Evolutionary conservation across 306 rosid species (phyloP), one percentile per base, ranked within the genome.

Genomic region (Adenanthera pavonina): DNA sequence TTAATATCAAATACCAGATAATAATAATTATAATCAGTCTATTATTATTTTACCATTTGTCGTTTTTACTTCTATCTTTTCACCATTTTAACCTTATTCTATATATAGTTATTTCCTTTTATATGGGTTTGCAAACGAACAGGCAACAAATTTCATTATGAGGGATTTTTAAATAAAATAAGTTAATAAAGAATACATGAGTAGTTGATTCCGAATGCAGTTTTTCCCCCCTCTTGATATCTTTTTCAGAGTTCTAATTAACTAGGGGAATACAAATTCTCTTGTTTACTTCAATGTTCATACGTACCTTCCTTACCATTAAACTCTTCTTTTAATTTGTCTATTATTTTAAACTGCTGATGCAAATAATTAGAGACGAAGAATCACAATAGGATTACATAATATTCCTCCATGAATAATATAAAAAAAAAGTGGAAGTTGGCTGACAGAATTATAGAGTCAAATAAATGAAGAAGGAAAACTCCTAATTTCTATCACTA

Each of bases 1-100:
- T n/a, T n/a, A 88, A 81, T 79, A 85, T 80, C 85, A 77, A 77
- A 81, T 75, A 76, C 75, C 51, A 77, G 83, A 82, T n/a, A n/a
- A n/a, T n/a, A 82, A 79, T 43, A 17, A n/a, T 3, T 36, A 7
- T 7, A 35, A 64, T 10, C 2, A 62, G 8, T 56, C 7, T 68
- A 59, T 79, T 61, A 40, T 78, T 75, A 48, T 60, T 78, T 82
- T 83, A 86, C 82, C 84, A 81, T 34, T 71, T 46, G 40, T 60
- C 4, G 30, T 59, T 49, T 54, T 69, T 14, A 9, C 69, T 46
- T 38, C 40, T 34, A 56, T 6, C 19, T 57, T 56, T 69, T 70
- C 57, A 19, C 48, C 80, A 25, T 25, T 72, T 85, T 85, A n/a
- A 78, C 69, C 17, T 2, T 62, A 25, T 40, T n/a, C n/a, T n/a